Conservation (phyloP, 116 monocot species). For the Iris pallida region DNA sequence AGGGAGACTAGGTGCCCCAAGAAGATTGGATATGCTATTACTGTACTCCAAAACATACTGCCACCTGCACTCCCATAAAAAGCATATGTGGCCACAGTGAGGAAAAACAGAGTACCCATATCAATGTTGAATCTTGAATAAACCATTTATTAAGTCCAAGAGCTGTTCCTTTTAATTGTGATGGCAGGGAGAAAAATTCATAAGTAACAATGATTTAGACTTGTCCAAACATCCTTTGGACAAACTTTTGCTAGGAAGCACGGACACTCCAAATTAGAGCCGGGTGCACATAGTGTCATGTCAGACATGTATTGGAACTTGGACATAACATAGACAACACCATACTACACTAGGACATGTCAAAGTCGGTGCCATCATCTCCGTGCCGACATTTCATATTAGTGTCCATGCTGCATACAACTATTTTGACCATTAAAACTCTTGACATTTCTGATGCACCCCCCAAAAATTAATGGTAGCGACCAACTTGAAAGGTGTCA, state of each 20-base stretch:
- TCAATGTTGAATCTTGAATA: background rate
- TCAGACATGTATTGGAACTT: too few species aligned
- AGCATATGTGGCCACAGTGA: background rate
- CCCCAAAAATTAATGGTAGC: too few species aligned
- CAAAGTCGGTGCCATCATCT: too few species aligned
- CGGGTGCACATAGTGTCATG: too few species aligned
- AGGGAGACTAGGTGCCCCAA: constrained; percentile 31
- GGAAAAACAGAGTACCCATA: background rate
- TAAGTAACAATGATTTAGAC: background rate
- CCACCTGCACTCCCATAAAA: constrained; percentile 42
- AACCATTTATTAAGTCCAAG: background rate
- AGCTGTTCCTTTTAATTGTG: background rate
- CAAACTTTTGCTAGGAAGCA: background rate
- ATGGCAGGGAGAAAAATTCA: background rate
- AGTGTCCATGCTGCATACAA: too few species aligned
- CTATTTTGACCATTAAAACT: too few species aligned
- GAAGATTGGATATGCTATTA: constrained; percentile 55
- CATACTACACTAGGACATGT: too few species aligned
- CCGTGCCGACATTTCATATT: too few species aligned
- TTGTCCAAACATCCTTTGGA: background rate
- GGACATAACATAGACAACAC: too few species aligned
- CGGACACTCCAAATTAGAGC: too few species aligned
- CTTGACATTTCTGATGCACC: too few species aligned
- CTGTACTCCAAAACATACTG: constrained; percentile 78
- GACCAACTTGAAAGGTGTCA: too few species aligned